Evolutionary conservation across 768 basidiomycete genomes (phyloP).

Genomic region (Amanita inopinata): DNA sequence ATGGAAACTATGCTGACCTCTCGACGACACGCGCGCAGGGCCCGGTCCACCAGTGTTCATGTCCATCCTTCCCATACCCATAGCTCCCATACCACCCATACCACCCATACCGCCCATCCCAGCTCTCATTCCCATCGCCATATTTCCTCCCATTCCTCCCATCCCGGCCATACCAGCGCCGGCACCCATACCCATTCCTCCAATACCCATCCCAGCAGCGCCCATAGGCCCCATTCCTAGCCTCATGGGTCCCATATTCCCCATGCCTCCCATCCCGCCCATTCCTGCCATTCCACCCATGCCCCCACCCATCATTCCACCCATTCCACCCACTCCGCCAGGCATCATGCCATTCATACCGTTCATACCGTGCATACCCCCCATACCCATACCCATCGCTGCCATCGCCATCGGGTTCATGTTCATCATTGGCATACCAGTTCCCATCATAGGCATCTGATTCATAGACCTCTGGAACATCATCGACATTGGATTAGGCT

Average conservation of each 20-base stretch:
- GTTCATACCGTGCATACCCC: constrained; percentile 23
- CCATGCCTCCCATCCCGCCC: constrained; percentile 28
- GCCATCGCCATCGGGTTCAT: constrained; percentile 45
- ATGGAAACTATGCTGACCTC: constrained; percentile 55
- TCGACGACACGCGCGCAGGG: constrained; percentile 36
- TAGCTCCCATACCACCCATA: constrained; percentile 13
- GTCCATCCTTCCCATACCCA: constrained; percentile 11
- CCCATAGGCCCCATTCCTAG: constrained; percentile 26
- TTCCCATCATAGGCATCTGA: constrained; percentile 34
- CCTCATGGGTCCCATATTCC: constrained; percentile 26
- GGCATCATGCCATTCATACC: constrained; percentile 24
- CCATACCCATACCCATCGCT: constrained; percentile 34
- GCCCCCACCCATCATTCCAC: constrained; percentile 17
- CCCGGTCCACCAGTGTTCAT: constrained; percentile 26
- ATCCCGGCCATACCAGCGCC: constrained; percentile 16
- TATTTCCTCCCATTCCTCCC: constrained; percentile 17
- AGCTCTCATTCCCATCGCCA: constrained; percentile 14
- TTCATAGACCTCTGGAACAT: constrained; percentile 48
- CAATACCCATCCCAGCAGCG: constrained; percentile 14
- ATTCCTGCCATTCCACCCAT: constrained; percentile 18
- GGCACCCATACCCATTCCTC: constrained; percentile 13
- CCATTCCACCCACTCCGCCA: constrained; percentile 13
- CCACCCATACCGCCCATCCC: constrained; percentile 15
- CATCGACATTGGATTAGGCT: constrained; percentile 40
- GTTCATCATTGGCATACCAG: constrained; percentile 26